Evolutionary conservation across 2,329 filamentous ascomycete species (phyloP), one percentile per base, ranked within the genome.

Genomic region (Aureobasidium zeae): DNA sequence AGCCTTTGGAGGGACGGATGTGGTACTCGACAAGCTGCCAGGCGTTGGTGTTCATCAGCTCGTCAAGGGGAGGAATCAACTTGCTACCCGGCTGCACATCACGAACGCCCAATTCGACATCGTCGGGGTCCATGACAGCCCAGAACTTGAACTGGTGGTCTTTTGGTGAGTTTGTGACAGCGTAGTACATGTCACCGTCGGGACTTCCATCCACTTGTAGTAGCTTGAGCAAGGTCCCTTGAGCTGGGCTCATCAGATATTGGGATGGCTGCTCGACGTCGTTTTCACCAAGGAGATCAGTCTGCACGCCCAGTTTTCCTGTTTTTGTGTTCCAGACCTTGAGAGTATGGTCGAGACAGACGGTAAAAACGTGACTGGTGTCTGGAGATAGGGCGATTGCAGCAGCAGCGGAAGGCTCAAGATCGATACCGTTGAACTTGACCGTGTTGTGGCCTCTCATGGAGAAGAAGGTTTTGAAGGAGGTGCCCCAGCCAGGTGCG

Each of bases 121-220:
- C 51, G 54, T 82, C 71, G 53, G 74, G 74, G 42, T 80, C 76
- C 52, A 79, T 76, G 13, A 83, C 75, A 42, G 76, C 76, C 86
- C 88, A 98, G 58, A 98, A 88, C 61, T 94, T 96, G 72, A 98
- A 96, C 58, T 89, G 82, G 25, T 91, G 76, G 21, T 87, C 83
- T 50, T 91, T 78, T 0, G 91, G 89, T 9, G 88, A 95, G 62
- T 87, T 94, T 7, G 86, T 89, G 26, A 86, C 78, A 42, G 89
- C 75, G 47, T 74, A 73, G 56, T 78, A 81, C 20, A 68, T 53
- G 15, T 68, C 65, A 13, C 66, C 65, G 34, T 68, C 64, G 5
- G 70, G 69, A 10, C 79, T 76, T 46, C 86, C 70, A 33, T 69
- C 64, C 10, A 71, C 69, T 11, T 79, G 76, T 42, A 88, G 71